Evolutionary conservation across 495 filamentous ascomycete genomes (phyloP), one percentile per base, ranked within the genome.

Genomic region (Annulohypoxylon maeteangense): DNA sequence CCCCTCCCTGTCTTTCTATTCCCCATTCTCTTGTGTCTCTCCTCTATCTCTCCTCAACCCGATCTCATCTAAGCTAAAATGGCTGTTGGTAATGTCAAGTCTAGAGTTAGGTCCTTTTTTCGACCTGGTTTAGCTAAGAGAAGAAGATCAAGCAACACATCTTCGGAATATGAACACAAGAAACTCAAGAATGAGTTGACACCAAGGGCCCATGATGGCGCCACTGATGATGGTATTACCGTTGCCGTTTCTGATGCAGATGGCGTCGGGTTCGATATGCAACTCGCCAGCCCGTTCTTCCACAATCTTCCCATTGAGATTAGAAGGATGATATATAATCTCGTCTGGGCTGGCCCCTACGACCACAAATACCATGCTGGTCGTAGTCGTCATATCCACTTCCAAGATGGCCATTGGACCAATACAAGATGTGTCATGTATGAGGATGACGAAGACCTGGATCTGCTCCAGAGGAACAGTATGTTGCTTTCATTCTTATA

Each of bases 381-480:
- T 10, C 56, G 64, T 25, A 74, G 75, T 8, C 65, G 75, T 7
- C 75, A 78, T 61, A 40, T 78, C 14, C 70, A 78, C 55, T 78
- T 78, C 36, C 65, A 72, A 47, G 25, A 76, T 23, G 75, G 75
- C 25, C 75, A 70, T 44, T 78, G 75, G 75, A 48, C 54, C 1
- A 72, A 74, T 29, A 76, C 74, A 20, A 57, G 74, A 54, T 78
- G 75, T n/a, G 75, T 78, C 16, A 78, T 78, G 75, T 74, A 67
- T 31, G 45, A 74, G 5, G 75, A 76, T 1, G 75, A 78, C 29
- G 71, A 76, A 18, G 65, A 78, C 38, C 18, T 55, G n/a, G 75
- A 76, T 54, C 8, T 72, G 5, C 70, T 78, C 22, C 75, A 78
- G 56, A 72, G 62, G 32, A 75, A 76, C 32, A 78, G 70, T 73